Evolutionary conservation across 164 flowering plant species (phyloP), one percentile per base, ranked within the genome.

Genomic region (Vitis rupestris): DNA sequence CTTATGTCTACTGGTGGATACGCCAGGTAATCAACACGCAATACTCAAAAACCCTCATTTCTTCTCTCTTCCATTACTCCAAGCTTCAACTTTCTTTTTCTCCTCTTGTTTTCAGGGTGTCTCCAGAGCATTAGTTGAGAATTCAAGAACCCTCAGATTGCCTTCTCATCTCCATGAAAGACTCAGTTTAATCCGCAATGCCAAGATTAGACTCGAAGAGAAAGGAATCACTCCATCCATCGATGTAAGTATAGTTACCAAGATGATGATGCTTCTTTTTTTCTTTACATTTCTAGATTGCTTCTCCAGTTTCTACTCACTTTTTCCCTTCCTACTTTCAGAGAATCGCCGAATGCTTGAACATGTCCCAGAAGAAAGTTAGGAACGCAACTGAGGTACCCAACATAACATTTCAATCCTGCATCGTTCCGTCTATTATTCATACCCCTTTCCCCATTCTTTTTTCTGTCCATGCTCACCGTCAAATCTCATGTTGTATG

Each of bases 1-100:
- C 99, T 44, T 95, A 95, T 75, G 99, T 93, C 8, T 95, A 95
- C 77, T 95, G 98, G 99, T 93, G 99, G 99, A 95, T 95, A 72
- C 94, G 97, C 60, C 99, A 95, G 90, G 99, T 93, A 63, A 79
- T 23, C 27, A 23, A 23, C 27, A 23, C 27, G 27, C 27, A 0
- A 37, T 37, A 37, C 4, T 37, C 7, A 3, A 37, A 37, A 37
- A 37, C 44, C 44, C 0, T 37, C 4, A 37, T 37, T 0, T 6
- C 44, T 37, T 37, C 7, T 37, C 27, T 23, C 27, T 23, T 23
- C 27, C 27, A 23, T 37, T 37, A 37, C 44, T 37, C 44, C 44
- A 6, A 37, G 44, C 44, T 37, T 37, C 7, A 37, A 37, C 7
- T 66, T 10, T 6, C 15, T 15, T 67, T 65, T 30, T 62, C 11